Evolutionary conservation across 257 asterid species (phyloP).

Genomic region (Coffea eugenioides): DNA sequence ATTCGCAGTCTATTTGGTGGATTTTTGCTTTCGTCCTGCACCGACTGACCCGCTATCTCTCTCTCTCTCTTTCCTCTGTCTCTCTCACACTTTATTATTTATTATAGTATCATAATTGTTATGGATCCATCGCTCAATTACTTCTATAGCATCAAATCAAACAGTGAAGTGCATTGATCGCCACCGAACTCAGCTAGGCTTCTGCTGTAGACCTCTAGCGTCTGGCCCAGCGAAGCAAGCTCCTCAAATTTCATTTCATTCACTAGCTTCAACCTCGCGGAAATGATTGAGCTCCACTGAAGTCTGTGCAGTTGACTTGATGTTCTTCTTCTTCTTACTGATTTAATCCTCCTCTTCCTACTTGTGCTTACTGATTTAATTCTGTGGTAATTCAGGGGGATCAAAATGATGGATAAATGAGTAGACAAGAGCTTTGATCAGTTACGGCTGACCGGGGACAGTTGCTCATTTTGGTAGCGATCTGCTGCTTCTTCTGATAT

Average conservation of each 20-base stretch:
- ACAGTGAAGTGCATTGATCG: neutral
- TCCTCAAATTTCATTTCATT: neutral
- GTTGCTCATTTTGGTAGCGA: constrained; percentile 39
- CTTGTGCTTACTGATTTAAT: too few relatives aligned
- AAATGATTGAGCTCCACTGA: neutral
- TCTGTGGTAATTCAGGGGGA: neutral
- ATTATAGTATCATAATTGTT: too few relatives aligned
- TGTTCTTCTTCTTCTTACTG: neutral
- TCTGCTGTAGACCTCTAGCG: neutral
- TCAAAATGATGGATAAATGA: neutral
- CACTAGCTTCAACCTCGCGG: neutral
- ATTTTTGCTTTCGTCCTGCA: neutral
- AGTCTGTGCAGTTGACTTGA: neutral
- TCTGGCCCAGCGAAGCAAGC: neutral
- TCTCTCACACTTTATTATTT: neutral
- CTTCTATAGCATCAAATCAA: neutral
- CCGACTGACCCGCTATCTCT: constrained; percentile 3
- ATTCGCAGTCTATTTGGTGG: constrained; percentile 23
- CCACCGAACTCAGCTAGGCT: neutral
- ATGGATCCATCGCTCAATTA: neutral
- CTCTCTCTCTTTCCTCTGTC: neutral
- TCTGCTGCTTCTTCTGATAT: constrained; percentile 1
- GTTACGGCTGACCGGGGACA: constrained; percentile 2
- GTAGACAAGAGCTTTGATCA: neutral
- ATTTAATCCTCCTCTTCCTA: neutral